Evolutionary conservation across 129 eudicot genomes (phyloP).

Genomic region (Solidago caesia): DNA sequence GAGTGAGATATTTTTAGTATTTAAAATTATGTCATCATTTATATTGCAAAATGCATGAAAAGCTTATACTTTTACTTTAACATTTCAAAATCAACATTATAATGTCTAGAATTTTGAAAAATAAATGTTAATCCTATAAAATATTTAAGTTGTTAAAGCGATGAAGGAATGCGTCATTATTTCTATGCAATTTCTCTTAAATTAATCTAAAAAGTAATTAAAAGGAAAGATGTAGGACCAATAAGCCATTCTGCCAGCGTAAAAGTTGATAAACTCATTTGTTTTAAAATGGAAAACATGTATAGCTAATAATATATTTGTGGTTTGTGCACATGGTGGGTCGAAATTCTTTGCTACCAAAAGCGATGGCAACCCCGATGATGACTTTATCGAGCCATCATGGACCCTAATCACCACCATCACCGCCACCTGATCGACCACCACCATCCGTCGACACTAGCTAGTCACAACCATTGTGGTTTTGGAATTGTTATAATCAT

Average conservation of each 20-base stretch:
- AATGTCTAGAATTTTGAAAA: too few relatives aligned
- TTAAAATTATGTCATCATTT: too few relatives aligned
- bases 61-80: too few relatives aligned
- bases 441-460: neutral
- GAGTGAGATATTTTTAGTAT: too few relatives aligned
- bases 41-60: too few relatives aligned
- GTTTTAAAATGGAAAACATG: conserved; percentile 26
- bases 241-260: conserved; percentile 38
- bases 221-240: conserved; percentile 31
- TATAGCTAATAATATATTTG: conserved; percentile 32
- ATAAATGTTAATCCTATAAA: too few relatives aligned
- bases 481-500: conserved; percentile 30
- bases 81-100: too few relatives aligned
- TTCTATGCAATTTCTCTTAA: neutral
- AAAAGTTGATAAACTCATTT: conserved; percentile 25
- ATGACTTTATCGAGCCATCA: conserved; percentile 32
- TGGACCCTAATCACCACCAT: conserved; percentile 17
- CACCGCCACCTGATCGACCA: too few relatives aligned
- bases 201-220: conserved; percentile 4
- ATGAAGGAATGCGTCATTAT: too few relatives aligned
- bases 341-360: conserved; percentile 32
- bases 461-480: conserved; percentile 13
- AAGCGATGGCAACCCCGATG: conserved; percentile 36
- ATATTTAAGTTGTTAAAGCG: too few relatives aligned
- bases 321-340: conserved; percentile 41